phyloP scores from a whole-genome alignment of 2,329 filamentous ascomycete species.

The Talaromyces sp. region DNA sequence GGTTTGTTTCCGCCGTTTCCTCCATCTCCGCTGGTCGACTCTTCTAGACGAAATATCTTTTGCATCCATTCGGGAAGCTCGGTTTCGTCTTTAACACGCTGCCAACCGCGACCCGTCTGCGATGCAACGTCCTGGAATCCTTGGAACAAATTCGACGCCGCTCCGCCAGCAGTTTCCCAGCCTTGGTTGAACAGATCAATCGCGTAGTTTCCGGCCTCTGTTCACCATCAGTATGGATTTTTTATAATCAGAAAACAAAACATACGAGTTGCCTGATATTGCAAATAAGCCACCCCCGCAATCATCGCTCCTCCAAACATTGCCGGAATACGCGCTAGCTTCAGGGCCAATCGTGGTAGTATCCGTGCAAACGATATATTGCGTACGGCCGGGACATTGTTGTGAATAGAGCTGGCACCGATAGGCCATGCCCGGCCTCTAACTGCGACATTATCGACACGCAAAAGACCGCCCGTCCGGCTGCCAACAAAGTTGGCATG shows the following conservation, averaged over 20 bases:
- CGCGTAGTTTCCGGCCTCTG: conserved; percentile 72
- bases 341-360: conserved; percentile 84
- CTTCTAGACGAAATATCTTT: conserved; percentile 62
- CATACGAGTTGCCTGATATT: conserved; percentile 90
- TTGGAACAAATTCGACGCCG: conserved; percentile 67
- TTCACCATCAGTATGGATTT: neutral
- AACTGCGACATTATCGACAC: conserved; percentile 61
- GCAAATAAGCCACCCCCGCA: conserved; percentile 83
- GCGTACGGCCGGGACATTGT: conserved; percentile 63
- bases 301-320: conserved; percentile 87
- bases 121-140: conserved; percentile 71
- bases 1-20: conserved; percentile 44
- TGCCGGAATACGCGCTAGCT: conserved; percentile 81
- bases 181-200: conserved; percentile 72
- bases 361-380: conserved; percentile 64
- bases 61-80: conserved; percentile 76
- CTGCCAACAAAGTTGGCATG: conserved; percentile 60
- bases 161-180: conserved; percentile 65
- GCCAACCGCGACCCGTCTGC: conserved; percentile 77
- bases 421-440: conserved; percentile 70
- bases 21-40: conserved; percentile 49
- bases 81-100: conserved; percentile 74
- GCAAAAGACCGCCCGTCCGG: conserved; percentile 65
- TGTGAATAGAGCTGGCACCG: conserved; percentile 72
- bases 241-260: conserved; percentile 21